Evolutionary conservation across 352 stramenopile genomes (phyloP).

Genomic region (Pythium aquatile): DNA sequence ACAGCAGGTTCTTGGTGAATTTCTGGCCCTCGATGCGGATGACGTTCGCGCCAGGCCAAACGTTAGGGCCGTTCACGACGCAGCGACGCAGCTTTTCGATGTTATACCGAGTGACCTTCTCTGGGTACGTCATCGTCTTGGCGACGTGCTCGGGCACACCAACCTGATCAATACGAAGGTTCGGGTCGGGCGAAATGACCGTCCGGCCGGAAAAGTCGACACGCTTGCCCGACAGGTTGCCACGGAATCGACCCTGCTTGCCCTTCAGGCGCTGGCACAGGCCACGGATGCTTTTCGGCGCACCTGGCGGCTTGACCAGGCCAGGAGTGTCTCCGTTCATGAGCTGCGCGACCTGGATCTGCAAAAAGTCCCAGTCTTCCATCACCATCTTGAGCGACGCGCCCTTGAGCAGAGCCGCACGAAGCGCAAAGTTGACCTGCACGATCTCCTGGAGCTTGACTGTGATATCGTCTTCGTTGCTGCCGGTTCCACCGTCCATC

Average conservation of each 20-base stretch:
- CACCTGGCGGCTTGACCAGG: slow-evolving; percentile 92
- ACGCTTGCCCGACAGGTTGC: slow-evolving; percentile 98
- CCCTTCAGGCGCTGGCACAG: slow-evolving; percentile 98
- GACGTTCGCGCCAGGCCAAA: slow-evolving; percentile 97
- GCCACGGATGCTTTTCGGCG: slow-evolving; percentile 94
- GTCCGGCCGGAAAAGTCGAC: slow-evolving; percentile 99
- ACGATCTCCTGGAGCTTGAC: slow-evolving; percentile 99
- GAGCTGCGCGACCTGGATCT: slow-evolving; percentile 96
- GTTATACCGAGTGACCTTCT: slow-evolving; percentile 97
- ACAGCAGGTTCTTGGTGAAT: slow-evolving; percentile 91
- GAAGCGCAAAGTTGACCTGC: slow-evolving; percentile 97
- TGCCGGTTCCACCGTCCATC: slow-evolving; percentile 95
- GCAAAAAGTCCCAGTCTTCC: slow-evolving; percentile 99
- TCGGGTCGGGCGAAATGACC: slow-evolving; percentile 99
- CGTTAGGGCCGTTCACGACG: slow-evolving; percentile 95
- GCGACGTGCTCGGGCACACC: slow-evolving; percentile 96
- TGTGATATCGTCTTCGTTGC: slow-evolving; percentile 99
- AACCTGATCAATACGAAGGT: slow-evolving; percentile 93
- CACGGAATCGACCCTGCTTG: slow-evolving; percentile 97
- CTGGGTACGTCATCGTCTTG: slow-evolving; percentile 98
- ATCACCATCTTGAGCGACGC: slow-evolving; percentile 98
- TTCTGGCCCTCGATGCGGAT: slow-evolving; percentile 85
- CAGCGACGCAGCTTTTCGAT: slow-evolving; percentile 95
- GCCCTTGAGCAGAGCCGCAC: slow-evolving; percentile 93
- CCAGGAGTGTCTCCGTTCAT: slow-evolving; percentile 99